Conservation (phyloP, 805 yeast species). For the Sugiyamaella marilandica region DNA sequence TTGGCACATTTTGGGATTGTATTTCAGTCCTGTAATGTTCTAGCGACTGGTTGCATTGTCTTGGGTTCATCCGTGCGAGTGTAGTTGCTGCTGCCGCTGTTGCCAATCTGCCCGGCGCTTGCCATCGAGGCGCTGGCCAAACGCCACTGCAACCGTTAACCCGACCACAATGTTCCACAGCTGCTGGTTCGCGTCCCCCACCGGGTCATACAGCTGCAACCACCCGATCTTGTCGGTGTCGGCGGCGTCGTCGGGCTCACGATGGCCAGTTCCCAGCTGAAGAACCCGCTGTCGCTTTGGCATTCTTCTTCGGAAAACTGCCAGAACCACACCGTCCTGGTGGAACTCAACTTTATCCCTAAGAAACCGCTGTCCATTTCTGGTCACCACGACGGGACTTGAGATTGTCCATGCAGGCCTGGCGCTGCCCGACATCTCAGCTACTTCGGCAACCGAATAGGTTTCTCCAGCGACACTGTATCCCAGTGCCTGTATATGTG, state of each 20-base stretch:
- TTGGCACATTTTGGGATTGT: too few relatives aligned
- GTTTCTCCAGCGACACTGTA: not conserved
- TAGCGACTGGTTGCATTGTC: too few relatives aligned
- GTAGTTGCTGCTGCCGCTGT: not conserved
- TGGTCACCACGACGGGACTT: not conserved
- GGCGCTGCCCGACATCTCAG: not conserved
- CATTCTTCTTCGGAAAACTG: constrained; percentile 13
- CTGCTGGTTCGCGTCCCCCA: not conserved
- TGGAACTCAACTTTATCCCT: not conserved
- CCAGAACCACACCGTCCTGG: constrained; percentile 6
- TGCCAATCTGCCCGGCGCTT: not conserved
- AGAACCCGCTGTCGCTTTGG: constrained; percentile 14
- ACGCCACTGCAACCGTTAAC: constrained; percentile 14
- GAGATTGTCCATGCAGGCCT: not conserved
- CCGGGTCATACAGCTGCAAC: constrained; percentile 17
- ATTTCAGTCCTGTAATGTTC: too few relatives aligned
- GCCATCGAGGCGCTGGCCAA: constrained; percentile 12
- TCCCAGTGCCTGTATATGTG: not conserved
- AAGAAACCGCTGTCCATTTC: not conserved
- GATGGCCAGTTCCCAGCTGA: constrained; percentile 3
- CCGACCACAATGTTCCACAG: constrained; percentile 18
- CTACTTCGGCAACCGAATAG: not conserved
- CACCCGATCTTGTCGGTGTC: constrained; percentile 23
- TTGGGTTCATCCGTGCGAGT: too few relatives aligned
- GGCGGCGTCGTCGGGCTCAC: constrained; percentile 19